A percentile compares a stretch with the other conserved stretches of the same genome.
Evolutionary conservation across 192 early-diverging fungal genomes (phyloP).

Genomic region (Linnemannia hyalina): DNA sequence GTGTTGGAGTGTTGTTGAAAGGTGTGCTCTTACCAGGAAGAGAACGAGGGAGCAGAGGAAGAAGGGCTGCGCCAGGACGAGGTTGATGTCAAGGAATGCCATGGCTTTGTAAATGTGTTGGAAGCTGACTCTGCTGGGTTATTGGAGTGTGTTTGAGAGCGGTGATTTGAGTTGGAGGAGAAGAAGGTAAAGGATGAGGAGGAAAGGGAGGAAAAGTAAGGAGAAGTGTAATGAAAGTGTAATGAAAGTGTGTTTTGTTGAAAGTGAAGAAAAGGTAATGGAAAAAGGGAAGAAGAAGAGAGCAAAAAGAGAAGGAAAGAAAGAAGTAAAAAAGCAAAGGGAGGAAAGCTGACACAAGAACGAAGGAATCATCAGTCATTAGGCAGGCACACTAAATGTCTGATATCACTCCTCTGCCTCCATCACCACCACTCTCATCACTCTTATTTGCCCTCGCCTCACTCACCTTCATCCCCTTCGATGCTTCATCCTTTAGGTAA

Average conservation of each 20-base stretch:
- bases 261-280: not conserved
- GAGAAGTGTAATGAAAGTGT: not conserved
- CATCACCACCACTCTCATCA: not conserved
- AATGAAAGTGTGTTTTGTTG: not conserved
- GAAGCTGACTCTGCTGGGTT: not conserved
- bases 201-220: not conserved
- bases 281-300: not conserved
- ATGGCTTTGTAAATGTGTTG: slow-evolving; percentile 2
- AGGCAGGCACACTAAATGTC: not conserved
- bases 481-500: not conserved
- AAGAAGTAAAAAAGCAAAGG: not conserved
- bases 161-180: not conserved
- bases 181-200: not conserved
- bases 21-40: slow-evolving; percentile 25
- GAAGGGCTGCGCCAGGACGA: slow-evolving; percentile 48
- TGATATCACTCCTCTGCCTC: not conserved
- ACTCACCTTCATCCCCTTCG: not conserved
- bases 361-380: too few species aligned
- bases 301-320: not conserved
- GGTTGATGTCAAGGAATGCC: slow-evolving; percentile 15
- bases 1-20: not conserved
- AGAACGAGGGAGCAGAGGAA: slow-evolving; percentile 48
- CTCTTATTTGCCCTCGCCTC: not conserved
- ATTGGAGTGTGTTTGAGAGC: not conserved
- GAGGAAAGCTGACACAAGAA: not conserved